These are phyloP conservation scores for Eudorina sp. DNA, from an alignment of 139 green algal species.

Conservation along the genomic window DNA sequence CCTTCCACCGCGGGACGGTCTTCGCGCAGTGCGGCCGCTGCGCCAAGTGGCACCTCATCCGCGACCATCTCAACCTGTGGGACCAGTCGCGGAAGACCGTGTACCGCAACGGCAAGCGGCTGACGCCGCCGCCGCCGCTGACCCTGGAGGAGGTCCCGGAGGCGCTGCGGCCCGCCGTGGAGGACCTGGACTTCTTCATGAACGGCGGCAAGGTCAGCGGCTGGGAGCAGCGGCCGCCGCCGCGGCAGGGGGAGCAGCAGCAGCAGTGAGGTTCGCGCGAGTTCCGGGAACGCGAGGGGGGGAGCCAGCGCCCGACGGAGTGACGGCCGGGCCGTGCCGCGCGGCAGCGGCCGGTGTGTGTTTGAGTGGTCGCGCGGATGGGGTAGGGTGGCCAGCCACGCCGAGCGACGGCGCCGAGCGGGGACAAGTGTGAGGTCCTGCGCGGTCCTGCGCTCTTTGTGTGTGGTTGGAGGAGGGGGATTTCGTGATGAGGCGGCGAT, in stretches of 20 bases:
- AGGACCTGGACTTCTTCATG: slow-evolving; percentile 33
- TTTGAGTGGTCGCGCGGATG: too few species aligned
- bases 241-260: background rate
- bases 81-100: slow-evolving; percentile 12
- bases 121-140: background rate
- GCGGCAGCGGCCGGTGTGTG: too few species aligned
- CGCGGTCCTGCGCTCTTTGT: too few species aligned
- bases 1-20: slow-evolving; percentile 28
- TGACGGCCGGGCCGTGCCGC: too few species aligned
- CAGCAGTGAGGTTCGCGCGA: background rate
- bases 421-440: too few species aligned
- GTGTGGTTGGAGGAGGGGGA: too few species aligned
- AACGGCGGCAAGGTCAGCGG: slow-evolving; percentile 7
- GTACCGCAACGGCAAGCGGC: slow-evolving; percentile 25
- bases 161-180: slow-evolving; percentile 22
- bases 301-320: too few species aligned
- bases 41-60: slow-evolving; percentile 43
- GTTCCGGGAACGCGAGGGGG: too few species aligned
- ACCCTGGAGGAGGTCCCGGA: slow-evolving; percentile 23
- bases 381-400: too few species aligned
- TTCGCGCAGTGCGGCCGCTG: slow-evolving; percentile 42
- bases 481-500: too few species aligned
- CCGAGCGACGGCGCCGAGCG: too few species aligned
- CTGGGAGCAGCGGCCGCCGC: background rate
- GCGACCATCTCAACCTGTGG: slow-evolving; percentile 41